Evolutionary conservation across 305 asterid genomes (phyloP).

Genomic region (Fraxinus ornus): DNA sequence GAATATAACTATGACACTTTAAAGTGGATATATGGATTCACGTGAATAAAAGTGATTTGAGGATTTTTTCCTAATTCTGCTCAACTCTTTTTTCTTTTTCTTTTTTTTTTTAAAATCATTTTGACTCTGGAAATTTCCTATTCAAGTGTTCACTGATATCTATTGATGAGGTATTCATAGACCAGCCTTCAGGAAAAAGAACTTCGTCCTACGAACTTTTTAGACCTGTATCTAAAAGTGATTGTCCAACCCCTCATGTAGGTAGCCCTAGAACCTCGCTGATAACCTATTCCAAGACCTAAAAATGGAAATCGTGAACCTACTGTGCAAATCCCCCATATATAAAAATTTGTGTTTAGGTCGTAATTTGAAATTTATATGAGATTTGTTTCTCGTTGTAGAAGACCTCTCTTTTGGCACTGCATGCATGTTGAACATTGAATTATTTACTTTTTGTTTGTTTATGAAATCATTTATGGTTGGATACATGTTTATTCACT

Average conservation of each 20-base stretch:
- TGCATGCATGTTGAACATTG: background rate
- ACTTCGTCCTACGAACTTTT: too few species aligned
- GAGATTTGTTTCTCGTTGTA: background rate
- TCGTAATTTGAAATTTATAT: background rate
- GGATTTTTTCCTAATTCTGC: too few species aligned
- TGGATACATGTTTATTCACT: background rate
- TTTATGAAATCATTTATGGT: background rate
- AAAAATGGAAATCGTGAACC: background rate
- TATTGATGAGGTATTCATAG: background rate
- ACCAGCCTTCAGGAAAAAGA: too few species aligned
- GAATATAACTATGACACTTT: too few species aligned
- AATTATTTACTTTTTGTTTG: background rate
- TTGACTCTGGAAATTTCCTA: background rate
- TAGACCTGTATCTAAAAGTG: too few species aligned
- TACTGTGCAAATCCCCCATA: background rate
- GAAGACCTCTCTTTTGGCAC: background rate
- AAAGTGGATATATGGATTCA: too few species aligned
- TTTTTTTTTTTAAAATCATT: too few species aligned
- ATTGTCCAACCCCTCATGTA: too few species aligned
- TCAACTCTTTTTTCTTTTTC: too few species aligned
- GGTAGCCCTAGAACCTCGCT: too few species aligned
- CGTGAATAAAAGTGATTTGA: too few species aligned
- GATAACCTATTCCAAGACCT: too few species aligned
- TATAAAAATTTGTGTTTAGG: background rate
- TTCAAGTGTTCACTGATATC: background rate